Evolutionary conservation across 495 filamentous ascomycete genomes (phyloP), one percentile per base, ranked within the genome.

Genomic region (Hypoxylon trugodes): DNA sequence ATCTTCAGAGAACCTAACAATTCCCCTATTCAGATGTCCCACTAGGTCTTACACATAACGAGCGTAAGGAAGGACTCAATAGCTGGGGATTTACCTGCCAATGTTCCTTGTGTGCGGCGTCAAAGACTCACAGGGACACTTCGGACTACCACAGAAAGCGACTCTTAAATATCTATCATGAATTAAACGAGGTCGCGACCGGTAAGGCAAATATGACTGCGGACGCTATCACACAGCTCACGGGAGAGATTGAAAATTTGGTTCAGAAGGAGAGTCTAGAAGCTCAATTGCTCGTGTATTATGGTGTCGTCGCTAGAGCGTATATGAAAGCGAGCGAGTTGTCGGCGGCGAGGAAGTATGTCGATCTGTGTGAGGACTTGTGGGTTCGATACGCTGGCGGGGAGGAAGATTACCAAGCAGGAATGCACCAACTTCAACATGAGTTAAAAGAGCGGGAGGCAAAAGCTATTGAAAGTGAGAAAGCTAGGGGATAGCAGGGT

Each of bases 311-410:
- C 22, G 69, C 75, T 4, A 63, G 66, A 21, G 72, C 73, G 15
- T 76, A 72, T 42, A 65, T 77, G 62, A 48, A 43, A 13, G 35
- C 66, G 12, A 65, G 50, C 4, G 61, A 74, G 4, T 22, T 69
- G 7, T 30, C 24, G n/a, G 40, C 26, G 9, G 75, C 69, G n/a
- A 59, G 66, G 35, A 57, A 47, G 21, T 73, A 71, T 12, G 57
- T 72, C 3, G 45, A 66, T 2, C 21, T 56, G 37, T 54, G 72
- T 4, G 75, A 76, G 35, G 45, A 69, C 25, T 61, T 65, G 1
- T 77, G 74, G 74, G 56, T 65, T 9, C 65, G 36, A 53, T 66
- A 75, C n/a, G 75, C 73, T 6, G 76, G 75, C 19, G 69, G 74
- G 2, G 75, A 77, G 53, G 52, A 70, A 10, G 58, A 69, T 15